Evolutionary conservation across 2,329 filamentous ascomycete species (phyloP).

Genomic region (Leptographium galeiforme): DNA sequence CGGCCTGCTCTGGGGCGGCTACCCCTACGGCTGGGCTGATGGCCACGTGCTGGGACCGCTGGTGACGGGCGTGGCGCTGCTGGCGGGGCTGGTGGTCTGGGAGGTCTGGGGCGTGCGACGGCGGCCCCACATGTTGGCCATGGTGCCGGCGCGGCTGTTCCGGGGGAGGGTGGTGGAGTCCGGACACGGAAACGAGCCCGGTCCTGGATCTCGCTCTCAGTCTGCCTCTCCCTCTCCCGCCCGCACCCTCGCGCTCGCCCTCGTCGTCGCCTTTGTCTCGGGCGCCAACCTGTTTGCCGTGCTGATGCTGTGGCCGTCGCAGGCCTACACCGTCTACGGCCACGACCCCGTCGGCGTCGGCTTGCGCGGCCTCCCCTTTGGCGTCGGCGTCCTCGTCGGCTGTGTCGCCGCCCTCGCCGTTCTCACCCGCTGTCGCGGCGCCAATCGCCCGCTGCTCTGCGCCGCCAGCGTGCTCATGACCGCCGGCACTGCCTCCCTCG

Average conservation of each 20-base stretch:
- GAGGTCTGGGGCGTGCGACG: slow-evolving; percentile 37
- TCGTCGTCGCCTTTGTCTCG: slow-evolving; percentile 45
- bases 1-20: slow-evolving; percentile 28
- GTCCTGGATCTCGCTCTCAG: too few species aligned
- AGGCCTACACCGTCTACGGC: slow-evolving; percentile 52
- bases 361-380: slow-evolving; percentile 51
- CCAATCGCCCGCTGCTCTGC: slow-evolving; percentile 47
- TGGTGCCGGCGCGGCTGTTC: slow-evolving; percentile 31
- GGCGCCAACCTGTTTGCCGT: slow-evolving; percentile 45
- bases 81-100: slow-evolving; percentile 38
- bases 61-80: slow-evolving; percentile 34
- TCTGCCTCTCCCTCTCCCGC: slow-evolving; percentile 18
- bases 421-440: slow-evolving; percentile 42
- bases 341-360: slow-evolving; percentile 51
- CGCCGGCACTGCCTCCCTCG: slow-evolving; percentile 42
- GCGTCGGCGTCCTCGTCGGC: slow-evolving; percentile 48
- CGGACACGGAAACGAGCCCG: too few species aligned
- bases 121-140: slow-evolving; percentile 24
- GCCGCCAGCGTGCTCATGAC: slow-evolving; percentile 50
- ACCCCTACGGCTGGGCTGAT: slow-evolving; percentile 23
- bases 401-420: slow-evolving; percentile 45
- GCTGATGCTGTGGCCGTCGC: slow-evolving; percentile 48
- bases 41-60: slow-evolving; percentile 32
- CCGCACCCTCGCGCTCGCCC: slow-evolving; percentile 35
- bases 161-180: slow-evolving; percentile 17